These are phyloP conservation scores for Avena insularis DNA, from an alignment of 176 grass and related monocot species.

Conservation along the genomic window DNA sequence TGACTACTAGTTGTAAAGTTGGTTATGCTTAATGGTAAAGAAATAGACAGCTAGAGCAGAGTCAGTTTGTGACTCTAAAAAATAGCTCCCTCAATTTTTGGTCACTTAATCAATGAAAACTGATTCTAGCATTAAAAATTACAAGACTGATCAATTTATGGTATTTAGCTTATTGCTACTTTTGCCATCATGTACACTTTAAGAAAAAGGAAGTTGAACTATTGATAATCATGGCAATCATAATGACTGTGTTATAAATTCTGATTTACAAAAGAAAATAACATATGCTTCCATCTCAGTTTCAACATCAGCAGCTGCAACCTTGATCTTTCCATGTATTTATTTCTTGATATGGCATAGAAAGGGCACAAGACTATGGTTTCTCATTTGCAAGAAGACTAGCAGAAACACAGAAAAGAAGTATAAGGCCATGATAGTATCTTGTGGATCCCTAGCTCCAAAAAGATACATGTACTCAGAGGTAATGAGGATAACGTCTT, in stretches of 20 bases:
- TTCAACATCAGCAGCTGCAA: background rate
- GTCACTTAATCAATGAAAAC: background rate
- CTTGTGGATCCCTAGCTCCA: conserved; percentile 33
- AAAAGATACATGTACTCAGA: conserved; percentile 67
- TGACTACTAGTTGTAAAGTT: too few relatives aligned
- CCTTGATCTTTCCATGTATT: conserved; percentile 13
- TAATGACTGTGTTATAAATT: background rate
- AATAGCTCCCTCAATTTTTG: too few relatives aligned
- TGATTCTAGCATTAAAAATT: background rate
- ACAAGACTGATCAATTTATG: background rate
- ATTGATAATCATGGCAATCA: background rate
- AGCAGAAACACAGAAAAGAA: conserved; percentile 14
- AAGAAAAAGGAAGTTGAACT: background rate
- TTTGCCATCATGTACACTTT: background rate
- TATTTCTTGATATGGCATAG: background rate
- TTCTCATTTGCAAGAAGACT: background rate
- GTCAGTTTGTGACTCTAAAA: too few relatives aligned
- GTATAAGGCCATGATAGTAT: conserved; percentile 41
- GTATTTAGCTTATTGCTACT: background rate
- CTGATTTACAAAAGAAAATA: background rate
- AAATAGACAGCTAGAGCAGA: too few relatives aligned
- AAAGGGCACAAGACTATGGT: background rate
- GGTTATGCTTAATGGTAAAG: too few relatives aligned
- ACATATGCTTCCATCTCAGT: background rate
- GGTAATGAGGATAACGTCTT: conserved; percentile 55